phyloP scores from a whole-genome alignment of 2,329 filamentous ascomycete genomes.

The Cordyceps farinosa region DNA sequence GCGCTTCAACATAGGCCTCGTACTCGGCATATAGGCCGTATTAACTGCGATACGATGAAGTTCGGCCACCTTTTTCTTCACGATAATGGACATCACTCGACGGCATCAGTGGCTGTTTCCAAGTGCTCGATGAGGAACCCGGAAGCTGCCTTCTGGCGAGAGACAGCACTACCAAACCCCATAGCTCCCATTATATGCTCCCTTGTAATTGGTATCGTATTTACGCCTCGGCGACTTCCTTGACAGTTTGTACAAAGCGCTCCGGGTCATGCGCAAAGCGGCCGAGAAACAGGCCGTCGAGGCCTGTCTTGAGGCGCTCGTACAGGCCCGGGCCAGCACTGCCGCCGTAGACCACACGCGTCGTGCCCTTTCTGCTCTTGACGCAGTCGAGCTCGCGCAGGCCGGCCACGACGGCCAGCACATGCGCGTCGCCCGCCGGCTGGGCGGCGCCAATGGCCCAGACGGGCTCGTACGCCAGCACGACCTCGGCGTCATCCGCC shows the following conservation, averaged over 20 bases:
- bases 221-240: constrained; percentile 58
- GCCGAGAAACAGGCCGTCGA: constrained; percentile 79
- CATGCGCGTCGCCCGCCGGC: constrained; percentile 69
- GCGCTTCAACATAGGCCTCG: background rate
- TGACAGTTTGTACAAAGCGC: constrained; percentile 67
- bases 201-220: background rate
- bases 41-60: background rate
- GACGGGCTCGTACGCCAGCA: constrained; percentile 83
- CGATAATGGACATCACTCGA: background rate
- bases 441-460: constrained; percentile 79
- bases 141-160: background rate
- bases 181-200: background rate
- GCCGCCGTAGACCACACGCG: constrained; percentile 75
- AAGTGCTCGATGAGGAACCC: too few species aligned
- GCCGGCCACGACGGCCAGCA: constrained; percentile 64
- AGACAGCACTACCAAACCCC: background rate
- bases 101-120: background rate
- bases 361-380: constrained; percentile 49
- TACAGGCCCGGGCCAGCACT: constrained; percentile 79
- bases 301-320: constrained; percentile 59
- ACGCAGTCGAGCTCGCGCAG: constrained; percentile 55
- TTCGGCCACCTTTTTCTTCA: background rate
- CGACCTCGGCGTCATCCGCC: constrained; percentile 60
- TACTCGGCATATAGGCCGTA: background rate
- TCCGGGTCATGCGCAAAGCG: constrained; percentile 75